Evolutionary conservation across 1,284 basidiomycete species (phyloP).

Genomic region (Trichosporon faecale): DNA sequence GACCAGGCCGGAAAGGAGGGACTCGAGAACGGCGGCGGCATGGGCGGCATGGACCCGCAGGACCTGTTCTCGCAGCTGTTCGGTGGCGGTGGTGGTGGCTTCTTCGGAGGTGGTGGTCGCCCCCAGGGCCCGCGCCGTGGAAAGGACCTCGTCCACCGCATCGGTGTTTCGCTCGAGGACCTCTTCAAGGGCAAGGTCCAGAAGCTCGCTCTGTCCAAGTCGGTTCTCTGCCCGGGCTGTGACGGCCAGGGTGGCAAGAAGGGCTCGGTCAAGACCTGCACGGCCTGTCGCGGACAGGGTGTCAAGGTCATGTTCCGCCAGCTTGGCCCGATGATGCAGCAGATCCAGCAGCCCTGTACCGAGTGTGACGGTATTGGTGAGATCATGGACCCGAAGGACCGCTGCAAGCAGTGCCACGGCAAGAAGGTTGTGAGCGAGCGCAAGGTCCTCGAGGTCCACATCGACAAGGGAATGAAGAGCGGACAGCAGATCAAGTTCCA

Average conservation of each 20-base stretch:
- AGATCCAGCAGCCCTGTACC: conserved; percentile 92
- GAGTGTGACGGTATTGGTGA: conserved; percentile 92
- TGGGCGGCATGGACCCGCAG: conserved; percentile 89
- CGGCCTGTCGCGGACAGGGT: conserved; percentile 82
- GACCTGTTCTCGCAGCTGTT: conserved; percentile 98
- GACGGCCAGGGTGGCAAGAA: conserved; percentile 97
- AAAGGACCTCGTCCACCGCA: conserved; percentile 97
- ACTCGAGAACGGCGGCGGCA: conserved; percentile 70
- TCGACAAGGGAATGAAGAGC: conserved; percentile 99
- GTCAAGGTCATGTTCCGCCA: conserved; percentile 88
- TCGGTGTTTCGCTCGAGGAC: conserved; percentile 93
- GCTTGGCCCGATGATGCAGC: conserved; percentile 97
- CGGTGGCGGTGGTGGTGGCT: conserved; percentile 63
- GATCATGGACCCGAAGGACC: conserved; percentile 89
- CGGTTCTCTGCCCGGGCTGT: conserved; percentile 89
- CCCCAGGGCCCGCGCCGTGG: conserved; percentile 87
- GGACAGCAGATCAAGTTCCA: conserved; percentile 93
- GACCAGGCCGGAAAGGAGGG: conserved; percentile 94
- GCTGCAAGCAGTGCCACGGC: conserved; percentile 89
- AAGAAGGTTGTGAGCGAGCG: conserved; percentile 94
- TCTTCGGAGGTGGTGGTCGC: conserved; percentile 60
- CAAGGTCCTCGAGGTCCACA: conserved; percentile 97
- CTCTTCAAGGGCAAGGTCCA: conserved; percentile 98
- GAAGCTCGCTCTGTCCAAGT: conserved; percentile 94
- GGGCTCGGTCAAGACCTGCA: conserved; percentile 81